A percentile compares a stretch with the other conserved stretches of the same genome.
Evolutionary conservation across 108 stramenopile genomes (phyloP).

Genomic region (Skeletonema tropicum): DNA sequence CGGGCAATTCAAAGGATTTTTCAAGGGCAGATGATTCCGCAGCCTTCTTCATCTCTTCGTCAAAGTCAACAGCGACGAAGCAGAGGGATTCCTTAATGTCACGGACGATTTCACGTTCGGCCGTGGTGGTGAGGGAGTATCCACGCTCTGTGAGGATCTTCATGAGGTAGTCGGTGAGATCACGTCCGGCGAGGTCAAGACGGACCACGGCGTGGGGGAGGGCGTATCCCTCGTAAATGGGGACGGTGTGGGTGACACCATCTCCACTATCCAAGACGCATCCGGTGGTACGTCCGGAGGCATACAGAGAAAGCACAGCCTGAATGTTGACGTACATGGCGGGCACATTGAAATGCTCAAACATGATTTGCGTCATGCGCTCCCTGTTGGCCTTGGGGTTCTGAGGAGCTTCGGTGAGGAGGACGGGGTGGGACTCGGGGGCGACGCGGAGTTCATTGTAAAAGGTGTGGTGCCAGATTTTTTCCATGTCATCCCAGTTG

Average conservation of each 20-base stretch:
- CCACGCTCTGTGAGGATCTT: constrained; percentile 94
- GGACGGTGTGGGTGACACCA: constrained; percentile 95
- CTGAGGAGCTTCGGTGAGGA: constrained; percentile 99
- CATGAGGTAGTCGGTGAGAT: constrained; percentile 95
- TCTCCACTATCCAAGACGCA: constrained; percentile 95
- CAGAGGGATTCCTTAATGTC: constrained; percentile 93
- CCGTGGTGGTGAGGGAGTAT: constrained; percentile 93
- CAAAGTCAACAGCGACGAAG: constrained; percentile 93
- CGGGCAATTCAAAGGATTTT: constrained; percentile 93
- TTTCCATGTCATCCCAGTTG: constrained; percentile 99
- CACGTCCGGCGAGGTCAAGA: constrained; percentile 93
- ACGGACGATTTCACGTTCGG: constrained; percentile 94
- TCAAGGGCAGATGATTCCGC: constrained; percentile 91
- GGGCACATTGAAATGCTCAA: constrained; percentile 99
- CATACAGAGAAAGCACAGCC: constrained; percentile 96
- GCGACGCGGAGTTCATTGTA: constrained; percentile 97
- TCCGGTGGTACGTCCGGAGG: constrained; percentile 95
- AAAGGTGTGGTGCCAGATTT: constrained; percentile 98
- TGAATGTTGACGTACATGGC: constrained; percentile 99
- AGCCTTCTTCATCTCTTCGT: constrained; percentile 95
- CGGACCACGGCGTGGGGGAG: constrained; percentile 96
- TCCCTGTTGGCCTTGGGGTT: constrained; percentile 99
- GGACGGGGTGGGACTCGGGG: constrained; percentile 98
- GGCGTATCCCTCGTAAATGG: constrained; percentile 97
- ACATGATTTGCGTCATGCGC: constrained; percentile 99